Base-by-base conservation (phyloP, 176 grass and related monocot species). In the Puya raimondii region DNA sequence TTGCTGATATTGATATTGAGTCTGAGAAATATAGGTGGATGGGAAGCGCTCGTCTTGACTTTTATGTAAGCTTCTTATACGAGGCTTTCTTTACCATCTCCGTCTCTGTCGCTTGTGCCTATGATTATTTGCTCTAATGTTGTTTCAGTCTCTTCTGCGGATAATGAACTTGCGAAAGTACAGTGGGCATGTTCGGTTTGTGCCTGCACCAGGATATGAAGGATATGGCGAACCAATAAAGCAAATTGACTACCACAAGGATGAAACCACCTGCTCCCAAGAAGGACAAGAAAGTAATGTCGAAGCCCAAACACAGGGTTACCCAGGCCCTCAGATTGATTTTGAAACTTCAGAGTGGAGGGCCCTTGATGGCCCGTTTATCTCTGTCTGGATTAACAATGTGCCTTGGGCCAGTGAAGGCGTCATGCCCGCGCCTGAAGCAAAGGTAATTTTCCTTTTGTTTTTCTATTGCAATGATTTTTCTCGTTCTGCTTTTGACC, bases 1-100 rank as follows among this genome's bases (percentile, higher is more conserved):
- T 96, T 48, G 88, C 92, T 3, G 92, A 91, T 84, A 74, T 96
- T 26, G 88, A 96, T 18, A 89, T 91, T 13, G 85, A 96, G 72
- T 91, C 92, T 0, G 85, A 96, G 78, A 96, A 77, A 63, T 88
- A 86, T 53, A 80, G 92, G 66, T 96, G 92, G 92, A 89, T 91
- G 83, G 92, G 88, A 86, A 96, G 83, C 66, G 76, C 83, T 64
- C 85, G 92, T 26, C 17, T 96, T 1, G 88, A 91, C 65, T 88
- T 91, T 53, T 96, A 96, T 80, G 88, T 96, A 81, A 51, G 80
- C 61, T 16, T 52, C 18, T 23, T 25, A 20, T n/a, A 53, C 0
- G 3, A 48, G 77, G 15, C 9, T 74, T 27, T 2, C 22, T 49
- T 80, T 83, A 50, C 20, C 13, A 54, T 74, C 68, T 79, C 50